Evolutionary conservation across 345 rosid species (phyloP).

Genomic region (Melaleuca alternifolia): DNA sequence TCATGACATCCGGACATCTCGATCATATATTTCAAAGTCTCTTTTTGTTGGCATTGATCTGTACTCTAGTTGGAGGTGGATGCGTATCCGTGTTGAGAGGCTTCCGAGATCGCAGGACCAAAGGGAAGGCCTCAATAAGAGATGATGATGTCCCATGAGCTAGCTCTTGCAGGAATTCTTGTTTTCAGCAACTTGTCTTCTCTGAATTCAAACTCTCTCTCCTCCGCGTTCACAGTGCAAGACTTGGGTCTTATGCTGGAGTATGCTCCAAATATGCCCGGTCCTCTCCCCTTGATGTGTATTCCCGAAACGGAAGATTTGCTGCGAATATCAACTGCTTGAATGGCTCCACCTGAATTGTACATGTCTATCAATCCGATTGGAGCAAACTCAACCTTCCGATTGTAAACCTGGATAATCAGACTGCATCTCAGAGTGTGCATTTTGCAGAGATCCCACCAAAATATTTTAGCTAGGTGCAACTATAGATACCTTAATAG

Average conservation of each 20-base stretch:
- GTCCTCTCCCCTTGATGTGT: conserved; percentile 30
- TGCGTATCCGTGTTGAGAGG: background rate
- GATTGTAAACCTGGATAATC: conserved; percentile 16
- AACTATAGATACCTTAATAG: conserved; percentile 25
- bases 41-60: background rate
- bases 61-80: background rate
- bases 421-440: background rate
- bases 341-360: conserved; percentile 40
- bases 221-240: conserved; percentile 13
- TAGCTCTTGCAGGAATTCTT: conserved; percentile 9
- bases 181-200: conserved; percentile 19
- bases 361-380: conserved; percentile 44
- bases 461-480: background rate
- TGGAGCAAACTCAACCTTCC: conserved; percentile 33
- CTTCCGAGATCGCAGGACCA: background rate
- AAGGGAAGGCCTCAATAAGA: conserved; percentile 8
- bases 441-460: background rate
- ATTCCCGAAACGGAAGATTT: conserved; percentile 3
- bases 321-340: conserved; percentile 3
- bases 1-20: background rate
- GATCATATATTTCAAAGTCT: background rate
- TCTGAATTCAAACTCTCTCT: conserved; percentile 5
- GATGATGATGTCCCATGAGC: conserved; percentile 24
- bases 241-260: conserved; percentile 27
- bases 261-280: conserved; percentile 32